phyloP scores from a whole-genome alignment of 768 basidiomycete species.

The Collybia sp. region DNA sequence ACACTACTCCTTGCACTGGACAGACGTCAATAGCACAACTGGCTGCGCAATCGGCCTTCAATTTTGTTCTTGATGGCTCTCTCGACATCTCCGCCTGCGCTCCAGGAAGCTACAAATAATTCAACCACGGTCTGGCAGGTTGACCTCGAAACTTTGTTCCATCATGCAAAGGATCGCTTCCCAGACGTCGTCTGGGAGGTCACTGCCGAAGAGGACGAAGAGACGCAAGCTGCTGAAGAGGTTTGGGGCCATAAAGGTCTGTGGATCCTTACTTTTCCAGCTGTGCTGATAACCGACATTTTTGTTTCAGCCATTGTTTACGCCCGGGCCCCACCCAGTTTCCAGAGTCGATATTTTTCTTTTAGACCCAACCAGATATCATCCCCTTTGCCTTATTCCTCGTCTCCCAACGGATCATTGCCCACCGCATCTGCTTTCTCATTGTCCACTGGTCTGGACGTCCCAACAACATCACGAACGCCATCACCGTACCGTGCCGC shows the following conservation, averaged over 20 bases:
- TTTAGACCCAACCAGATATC: constrained; percentile 58
- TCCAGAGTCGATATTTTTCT: constrained; percentile 86
- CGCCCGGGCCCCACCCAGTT: constrained; percentile 88
- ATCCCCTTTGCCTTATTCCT: constrained; percentile 41
- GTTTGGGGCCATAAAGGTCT: constrained; percentile 96
- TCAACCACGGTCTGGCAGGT: constrained; percentile 75
- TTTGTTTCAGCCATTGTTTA: constrained; percentile 76
- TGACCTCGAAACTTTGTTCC: constrained; percentile 77
- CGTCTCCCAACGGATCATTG: constrained; percentile 43
- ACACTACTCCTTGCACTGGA: no score
- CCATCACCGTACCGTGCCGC: constrained; percentile 36
- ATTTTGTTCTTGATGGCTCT: neutral
- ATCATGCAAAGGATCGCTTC: constrained; percentile 84
- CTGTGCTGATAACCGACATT: neutral
- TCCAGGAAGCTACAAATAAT: constrained; percentile 60
- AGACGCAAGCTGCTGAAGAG: constrained; percentile 42
- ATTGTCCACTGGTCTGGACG: constrained; percentile 31
- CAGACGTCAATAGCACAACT: no score
- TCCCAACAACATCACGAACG: constrained; percentile 27
- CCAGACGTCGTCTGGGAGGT: constrained; percentile 97
- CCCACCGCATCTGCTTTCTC: constrained; percentile 62
- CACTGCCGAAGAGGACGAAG: constrained; percentile 42
- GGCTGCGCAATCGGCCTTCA: no score
- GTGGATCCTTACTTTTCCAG: constrained; percentile 11
- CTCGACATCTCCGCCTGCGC: constrained; percentile 36